Evolutionary conservation across 129 eudicot genomes (phyloP).

Genomic region (Logfia minima): DNA sequence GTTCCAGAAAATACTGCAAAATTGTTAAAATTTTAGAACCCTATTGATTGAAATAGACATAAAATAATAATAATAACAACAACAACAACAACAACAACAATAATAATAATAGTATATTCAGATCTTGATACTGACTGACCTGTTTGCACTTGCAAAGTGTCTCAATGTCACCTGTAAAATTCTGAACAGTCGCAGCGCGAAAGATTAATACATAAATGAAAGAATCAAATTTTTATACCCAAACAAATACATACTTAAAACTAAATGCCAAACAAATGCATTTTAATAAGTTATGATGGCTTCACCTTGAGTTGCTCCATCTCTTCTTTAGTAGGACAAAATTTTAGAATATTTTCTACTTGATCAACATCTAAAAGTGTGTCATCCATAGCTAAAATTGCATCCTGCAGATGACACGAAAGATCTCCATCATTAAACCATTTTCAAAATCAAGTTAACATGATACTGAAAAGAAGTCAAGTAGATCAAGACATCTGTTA

Average conservation of each 20-base stretch:
- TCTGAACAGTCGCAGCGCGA: constrained; percentile 43
- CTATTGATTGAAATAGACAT: not conserved
- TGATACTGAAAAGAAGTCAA: no score
- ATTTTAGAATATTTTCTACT: constrained; percentile 65
- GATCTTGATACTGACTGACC: no score
- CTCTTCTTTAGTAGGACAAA: constrained; percentile 76
- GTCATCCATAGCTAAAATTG: constrained; percentile 77
- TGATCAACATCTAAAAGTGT: constrained; percentile 63
- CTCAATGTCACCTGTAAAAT: constrained; percentile 63
- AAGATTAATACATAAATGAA: constrained; percentile 28
- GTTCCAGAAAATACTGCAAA: constrained; percentile 76
- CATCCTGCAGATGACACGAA: constrained; percentile 48
- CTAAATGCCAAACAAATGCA: constrained; percentile 1
- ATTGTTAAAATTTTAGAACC: not conserved
- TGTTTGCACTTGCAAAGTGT: constrained; percentile 65
- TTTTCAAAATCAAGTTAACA: no score
- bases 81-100: no score
- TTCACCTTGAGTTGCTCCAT: constrained; percentile 72
- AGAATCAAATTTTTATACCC: constrained; percentile 13
- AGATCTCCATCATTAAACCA: no score
- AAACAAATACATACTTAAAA: not conserved
- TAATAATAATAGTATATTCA: no score
- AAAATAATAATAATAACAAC: no score
- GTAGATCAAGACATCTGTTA: no score
- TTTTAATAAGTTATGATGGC: not conserved